Evolutionary conservation across 2,329 filamentous ascomycete genomes (phyloP).

Genomic region (Xenosphaeropsis pyriputrescens): DNA sequence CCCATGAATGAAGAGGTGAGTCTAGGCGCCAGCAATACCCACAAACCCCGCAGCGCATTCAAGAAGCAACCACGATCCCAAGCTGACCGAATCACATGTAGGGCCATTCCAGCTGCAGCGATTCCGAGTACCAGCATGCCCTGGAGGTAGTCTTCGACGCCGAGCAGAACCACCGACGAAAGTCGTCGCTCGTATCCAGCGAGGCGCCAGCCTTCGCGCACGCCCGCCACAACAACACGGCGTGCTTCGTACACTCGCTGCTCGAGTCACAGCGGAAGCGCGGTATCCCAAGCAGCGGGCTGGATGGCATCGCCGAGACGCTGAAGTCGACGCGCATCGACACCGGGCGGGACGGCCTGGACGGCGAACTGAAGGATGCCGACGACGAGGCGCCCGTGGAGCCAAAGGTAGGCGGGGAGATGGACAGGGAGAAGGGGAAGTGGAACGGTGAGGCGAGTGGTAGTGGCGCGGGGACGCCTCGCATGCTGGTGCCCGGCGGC

Average conservation of each 20-base stretch:
- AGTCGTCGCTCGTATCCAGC: slow-evolving; percentile 45
- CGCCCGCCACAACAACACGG: slow-evolving; percentile 26
- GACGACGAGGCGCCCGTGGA: slow-evolving; percentile 4
- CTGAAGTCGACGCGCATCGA: slow-evolving; percentile 6
- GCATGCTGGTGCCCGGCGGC: background rate
- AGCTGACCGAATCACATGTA: background rate
- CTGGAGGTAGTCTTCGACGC: slow-evolving; percentile 45
- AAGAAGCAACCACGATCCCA: too few relatives aligned
- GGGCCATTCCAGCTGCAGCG: slow-evolving; percentile 13
- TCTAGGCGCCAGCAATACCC: too few relatives aligned
- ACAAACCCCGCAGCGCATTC: too few relatives aligned
- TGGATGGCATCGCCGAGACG: slow-evolving; percentile 15
- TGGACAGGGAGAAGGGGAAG: background rate
- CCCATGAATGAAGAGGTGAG: too few relatives aligned
- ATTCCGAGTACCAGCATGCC: slow-evolving; percentile 19
- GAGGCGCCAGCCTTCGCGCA: slow-evolving; percentile 26
- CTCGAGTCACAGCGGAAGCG: slow-evolving; percentile 38
- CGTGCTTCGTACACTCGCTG: slow-evolving; percentile 52
- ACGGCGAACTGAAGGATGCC: background rate
- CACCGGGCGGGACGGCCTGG: slow-evolving; percentile 1
- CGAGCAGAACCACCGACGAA: slow-evolving; percentile 44
- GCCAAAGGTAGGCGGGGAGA: slow-evolving; percentile 2
- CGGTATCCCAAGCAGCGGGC: slow-evolving; percentile 11
- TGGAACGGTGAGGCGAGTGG: background rate
- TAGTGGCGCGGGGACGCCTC: background rate